These are phyloP conservation scores for Cystofilobasidium capitatum DNA, from an alignment of 768 basidiomycete species.

Conservation along the genomic window DNA sequence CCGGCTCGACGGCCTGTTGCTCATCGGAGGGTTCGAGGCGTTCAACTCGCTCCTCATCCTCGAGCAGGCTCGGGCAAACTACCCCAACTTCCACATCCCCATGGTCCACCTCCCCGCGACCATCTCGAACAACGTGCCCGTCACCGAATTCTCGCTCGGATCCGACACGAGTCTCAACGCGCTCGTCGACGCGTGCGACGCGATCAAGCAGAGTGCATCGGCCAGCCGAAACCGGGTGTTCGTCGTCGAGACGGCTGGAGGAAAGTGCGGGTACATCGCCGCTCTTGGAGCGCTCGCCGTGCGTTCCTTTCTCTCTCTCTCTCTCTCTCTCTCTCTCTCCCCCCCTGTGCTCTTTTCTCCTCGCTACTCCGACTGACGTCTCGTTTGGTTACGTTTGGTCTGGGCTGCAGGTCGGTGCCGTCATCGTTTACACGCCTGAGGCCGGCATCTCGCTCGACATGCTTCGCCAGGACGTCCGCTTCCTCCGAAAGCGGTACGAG, in stretches of 20 bases:
- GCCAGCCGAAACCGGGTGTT: conserved; percentile 94
- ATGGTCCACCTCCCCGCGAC: conserved; percentile 94
- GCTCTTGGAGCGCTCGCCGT: conserved; percentile 93
- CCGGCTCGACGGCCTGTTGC: conserved; percentile 62
- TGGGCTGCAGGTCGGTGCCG: conserved; percentile 65
- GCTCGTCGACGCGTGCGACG: conserved; percentile 91
- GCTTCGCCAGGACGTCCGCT: conserved; percentile 73
- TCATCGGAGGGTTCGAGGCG: conserved; percentile 95
- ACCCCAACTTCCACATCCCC: conserved; percentile 89
- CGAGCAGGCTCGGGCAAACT: conserved; percentile 67
- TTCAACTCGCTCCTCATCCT: conserved; percentile 69
- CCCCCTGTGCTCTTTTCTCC: background rate
- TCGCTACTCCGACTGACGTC: background rate
- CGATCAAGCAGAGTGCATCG: conserved; percentile 96
- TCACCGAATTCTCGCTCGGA: conserved; percentile 92
- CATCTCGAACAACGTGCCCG: conserved; percentile 93
- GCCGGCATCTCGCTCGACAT: conserved; percentile 71
- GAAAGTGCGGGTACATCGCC: conserved; percentile 89
- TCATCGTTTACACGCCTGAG: conserved; percentile 89
- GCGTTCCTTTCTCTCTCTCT: conserved; percentile 38
- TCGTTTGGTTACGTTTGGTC: background rate
- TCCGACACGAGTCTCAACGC: conserved; percentile 97
- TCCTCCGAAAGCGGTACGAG: conserved; percentile 71
- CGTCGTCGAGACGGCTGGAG: conserved; percentile 96
- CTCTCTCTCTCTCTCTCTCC: background rate